Conservation (phyloP, 2,329 filamentous ascomycete genomes). For the Verticillium klebahnii region DNA sequence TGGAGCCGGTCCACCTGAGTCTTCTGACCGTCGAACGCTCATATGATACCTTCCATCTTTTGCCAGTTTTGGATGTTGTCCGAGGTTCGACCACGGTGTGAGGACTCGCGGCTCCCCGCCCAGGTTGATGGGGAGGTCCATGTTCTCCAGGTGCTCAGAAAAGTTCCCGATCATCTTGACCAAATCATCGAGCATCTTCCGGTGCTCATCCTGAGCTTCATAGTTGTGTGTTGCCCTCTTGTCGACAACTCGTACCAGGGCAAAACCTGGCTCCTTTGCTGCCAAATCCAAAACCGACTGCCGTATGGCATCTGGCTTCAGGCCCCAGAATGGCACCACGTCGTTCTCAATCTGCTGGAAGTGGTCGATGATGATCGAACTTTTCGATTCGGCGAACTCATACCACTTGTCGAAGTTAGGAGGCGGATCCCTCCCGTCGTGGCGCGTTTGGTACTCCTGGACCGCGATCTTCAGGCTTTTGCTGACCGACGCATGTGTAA, state of each 20-base stretch:
- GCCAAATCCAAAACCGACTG: slow-evolving; percentile 42
- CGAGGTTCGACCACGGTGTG: slow-evolving; percentile 60
- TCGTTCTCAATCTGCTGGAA: slow-evolving; percentile 76
- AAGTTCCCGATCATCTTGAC: slow-evolving; percentile 69
- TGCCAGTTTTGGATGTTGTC: slow-evolving; percentile 16
- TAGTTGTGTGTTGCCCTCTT: slow-evolving; percentile 50
- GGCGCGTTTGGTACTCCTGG: slow-evolving; percentile 43
- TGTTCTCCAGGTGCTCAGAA: slow-evolving; percentile 68
- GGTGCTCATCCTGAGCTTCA: slow-evolving; percentile 24
- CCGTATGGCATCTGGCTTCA: slow-evolving; percentile 64
- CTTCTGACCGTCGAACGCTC: slow-evolving; percentile 44
- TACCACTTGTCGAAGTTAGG: slow-evolving; percentile 85
- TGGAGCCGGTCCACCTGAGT: slow-evolving; percentile 3
- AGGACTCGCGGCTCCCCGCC: slow-evolving; percentile 71
- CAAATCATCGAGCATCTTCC: slow-evolving; percentile 35
- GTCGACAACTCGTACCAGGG: slow-evolving; percentile 54
- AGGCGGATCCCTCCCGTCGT: slow-evolving; percentile 66
- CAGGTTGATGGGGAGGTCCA: slow-evolving; percentile 81
- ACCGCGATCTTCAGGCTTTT: slow-evolving; percentile 41
- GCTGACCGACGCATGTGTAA: slow-evolving; percentile 41
- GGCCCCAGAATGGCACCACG: slow-evolving; percentile 71
- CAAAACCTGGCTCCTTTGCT: slow-evolving; percentile 36
- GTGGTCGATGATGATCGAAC: slow-evolving; percentile 70
- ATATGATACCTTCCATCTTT: slow-evolving; percentile 21
- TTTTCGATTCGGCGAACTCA: slow-evolving; percentile 64